Evolutionary conservation across 257 asterid genomes (phyloP).

Genomic region (Nicotiana otophora): DNA sequence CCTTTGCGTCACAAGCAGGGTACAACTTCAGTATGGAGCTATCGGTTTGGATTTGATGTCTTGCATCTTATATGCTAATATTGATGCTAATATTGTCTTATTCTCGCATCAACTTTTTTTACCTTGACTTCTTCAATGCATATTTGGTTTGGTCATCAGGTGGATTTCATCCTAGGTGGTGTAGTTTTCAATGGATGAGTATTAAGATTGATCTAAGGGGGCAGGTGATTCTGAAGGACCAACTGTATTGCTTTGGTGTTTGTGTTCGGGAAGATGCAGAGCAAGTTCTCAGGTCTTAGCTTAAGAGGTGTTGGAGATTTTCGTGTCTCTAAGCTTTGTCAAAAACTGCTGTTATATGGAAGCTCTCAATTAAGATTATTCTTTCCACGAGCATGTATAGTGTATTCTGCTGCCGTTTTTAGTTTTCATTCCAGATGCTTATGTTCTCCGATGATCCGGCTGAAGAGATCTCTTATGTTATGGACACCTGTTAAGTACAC

Average conservation of each 20-base stretch:
- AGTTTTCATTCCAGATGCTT: neutral
- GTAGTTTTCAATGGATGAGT: neutral
- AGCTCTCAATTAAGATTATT: neutral
- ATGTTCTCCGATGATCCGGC: too few species aligned
- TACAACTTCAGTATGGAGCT: neutral
- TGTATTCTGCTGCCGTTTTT: neutral
- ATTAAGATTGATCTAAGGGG: too few species aligned
- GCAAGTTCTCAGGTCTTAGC: too few species aligned
- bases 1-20: neutral
- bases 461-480: too few species aligned
- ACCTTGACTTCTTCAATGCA: neutral
- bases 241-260: too few species aligned
- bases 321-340: neutral
- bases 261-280: too few species aligned
- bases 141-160: neutral
- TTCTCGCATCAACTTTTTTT: neutral
- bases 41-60: neutral
- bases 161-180: neutral
- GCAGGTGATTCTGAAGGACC: too few species aligned
- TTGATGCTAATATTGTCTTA: neutral
- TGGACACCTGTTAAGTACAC: too few species aligned
- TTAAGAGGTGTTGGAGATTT: neutral
- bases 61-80: neutral
- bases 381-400: neutral
- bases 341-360: neutral